Evolutionary conservation across 192 early-diverging fungal genomes (phyloP).

Genomic region (Linderina pennispora): DNA sequence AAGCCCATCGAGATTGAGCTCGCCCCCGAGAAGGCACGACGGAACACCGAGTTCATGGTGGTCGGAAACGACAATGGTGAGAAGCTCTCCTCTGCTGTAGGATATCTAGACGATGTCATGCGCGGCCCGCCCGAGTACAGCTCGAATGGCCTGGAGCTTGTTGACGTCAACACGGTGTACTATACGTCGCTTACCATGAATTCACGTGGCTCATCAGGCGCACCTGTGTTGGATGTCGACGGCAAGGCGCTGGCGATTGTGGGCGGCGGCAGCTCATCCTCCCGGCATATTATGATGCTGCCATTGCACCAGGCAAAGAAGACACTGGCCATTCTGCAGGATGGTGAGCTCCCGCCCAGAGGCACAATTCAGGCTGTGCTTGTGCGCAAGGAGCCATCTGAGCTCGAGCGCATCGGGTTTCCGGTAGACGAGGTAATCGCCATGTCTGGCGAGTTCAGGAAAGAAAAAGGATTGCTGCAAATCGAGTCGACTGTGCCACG

Average conservation of each 20-base stretch:
- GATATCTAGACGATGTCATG: conserved; percentile 55
- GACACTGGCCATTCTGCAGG: conserved; percentile 49
- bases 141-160: conserved; percentile 47
- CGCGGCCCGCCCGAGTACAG: conserved; percentile 56
- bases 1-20: conserved; percentile 16
- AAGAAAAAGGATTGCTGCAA: conserved; percentile 51
- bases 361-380: conserved; percentile 64
- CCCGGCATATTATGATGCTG: conserved; percentile 53
- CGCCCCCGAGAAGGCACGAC: conserved; percentile 53
- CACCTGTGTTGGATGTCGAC: conserved; percentile 62
- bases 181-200: conserved; percentile 55
- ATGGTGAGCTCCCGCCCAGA: conserved; percentile 49
- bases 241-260: conserved; percentile 67
- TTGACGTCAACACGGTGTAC: conserved; percentile 73
- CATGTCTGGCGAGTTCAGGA: not conserved
- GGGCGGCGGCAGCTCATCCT: conserved; percentile 48
- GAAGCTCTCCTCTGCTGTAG: conserved; percentile 61
- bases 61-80: conserved; percentile 67
- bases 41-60: conserved; percentile 61
- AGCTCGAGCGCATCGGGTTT: too few species aligned
- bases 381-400: too few species aligned
- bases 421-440: conserved; percentile 51
- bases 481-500: conserved; percentile 53
- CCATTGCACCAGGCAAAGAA: conserved; percentile 59
- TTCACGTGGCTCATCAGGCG: conserved; percentile 57